phyloP scores from a whole-genome alignment of 2,329 filamentous ascomycete genomes.

The Fusarium brachygibbosum region DNA sequence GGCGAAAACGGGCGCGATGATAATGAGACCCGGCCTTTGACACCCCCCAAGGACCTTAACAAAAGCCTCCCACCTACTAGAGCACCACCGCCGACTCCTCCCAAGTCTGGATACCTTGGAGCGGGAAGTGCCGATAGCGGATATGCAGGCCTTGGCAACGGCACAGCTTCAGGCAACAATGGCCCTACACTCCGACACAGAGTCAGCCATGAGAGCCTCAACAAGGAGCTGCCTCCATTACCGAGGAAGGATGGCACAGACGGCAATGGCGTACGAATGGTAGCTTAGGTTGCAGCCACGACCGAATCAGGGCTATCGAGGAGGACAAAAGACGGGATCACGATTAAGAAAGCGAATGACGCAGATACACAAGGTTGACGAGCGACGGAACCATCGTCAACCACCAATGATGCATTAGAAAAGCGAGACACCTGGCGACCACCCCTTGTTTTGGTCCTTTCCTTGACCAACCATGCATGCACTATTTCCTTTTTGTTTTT shows the following conservation, averaged over 20 bases:
- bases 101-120: constrained; percentile 54
- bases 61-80: constrained; percentile 60
- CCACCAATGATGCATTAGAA: constrained; percentile 50
- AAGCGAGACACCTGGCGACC: constrained; percentile 47
- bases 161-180: constrained; percentile 50
- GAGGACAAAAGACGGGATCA: constrained; percentile 40
- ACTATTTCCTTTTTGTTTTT: constrained; percentile 42
- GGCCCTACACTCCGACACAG: constrained; percentile 52
- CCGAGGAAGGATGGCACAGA: constrained; percentile 56
- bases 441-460: constrained; percentile 37
- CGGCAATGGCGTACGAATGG: constrained; percentile 50
- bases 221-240: constrained; percentile 71
- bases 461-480: constrained; percentile 37
- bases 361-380: constrained; percentile 44
- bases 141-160: constrained; percentile 57
- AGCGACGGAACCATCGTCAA: constrained; percentile 47
- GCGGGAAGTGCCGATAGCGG: constrained; percentile 64
- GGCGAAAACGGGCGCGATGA: constrained; percentile 71
- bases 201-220: constrained; percentile 69
- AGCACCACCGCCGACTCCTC: constrained; percentile 55
- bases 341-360: constrained; percentile 46
- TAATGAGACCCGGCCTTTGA: constrained; percentile 55
- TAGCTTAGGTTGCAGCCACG: constrained; percentile 50
- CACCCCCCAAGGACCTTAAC: constrained; percentile 57
- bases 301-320: constrained; percentile 40